Evolutionary conservation across 257 asterid species (phyloP).

Genomic region (Ophiorrhiza pumila): DNA sequence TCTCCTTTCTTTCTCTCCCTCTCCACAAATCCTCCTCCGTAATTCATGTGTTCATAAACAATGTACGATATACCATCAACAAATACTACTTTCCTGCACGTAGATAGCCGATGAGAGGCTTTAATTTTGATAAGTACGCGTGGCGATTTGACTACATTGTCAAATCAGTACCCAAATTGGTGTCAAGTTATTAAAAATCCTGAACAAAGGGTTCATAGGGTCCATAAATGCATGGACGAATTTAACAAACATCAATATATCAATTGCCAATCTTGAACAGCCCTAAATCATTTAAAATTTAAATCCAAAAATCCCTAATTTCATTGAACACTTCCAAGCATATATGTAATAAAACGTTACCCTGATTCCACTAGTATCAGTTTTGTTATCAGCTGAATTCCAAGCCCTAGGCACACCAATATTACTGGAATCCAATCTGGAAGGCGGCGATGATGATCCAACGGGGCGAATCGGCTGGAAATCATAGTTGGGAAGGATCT

Average conservation of each 20-base stretch:
- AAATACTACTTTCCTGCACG: background rate
- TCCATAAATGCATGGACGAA: too few relatives aligned
- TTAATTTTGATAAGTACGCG: background rate
- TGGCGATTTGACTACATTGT: too few relatives aligned
- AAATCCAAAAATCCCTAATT: background rate
- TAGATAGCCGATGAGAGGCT: background rate
- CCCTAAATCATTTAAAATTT: background rate
- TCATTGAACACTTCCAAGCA: background rate
- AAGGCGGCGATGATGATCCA: slow-evolving; percentile 40
- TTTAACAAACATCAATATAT: background rate
- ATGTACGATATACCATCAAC: background rate
- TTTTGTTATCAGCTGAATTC: slow-evolving; percentile 71
- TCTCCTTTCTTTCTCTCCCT: background rate
- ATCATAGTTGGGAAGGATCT: slow-evolving; percentile 73
- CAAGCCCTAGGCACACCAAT: slow-evolving; percentile 43
- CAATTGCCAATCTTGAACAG: background rate
- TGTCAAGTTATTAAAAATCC: too few relatives aligned
- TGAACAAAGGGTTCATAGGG: too few relatives aligned
- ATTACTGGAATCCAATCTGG: slow-evolving; percentile 46
- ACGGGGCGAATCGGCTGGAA: slow-evolving; percentile 77
- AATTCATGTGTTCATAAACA: background rate
- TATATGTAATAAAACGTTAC: slow-evolving; percentile 27
- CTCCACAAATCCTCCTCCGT: background rate
- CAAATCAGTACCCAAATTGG: too few relatives aligned
- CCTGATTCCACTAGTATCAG: slow-evolving; percentile 41